Evolutionary conservation across 2,329 filamentous ascomycete species (phyloP).

Genomic region (Chaetomium sp.): DNA sequence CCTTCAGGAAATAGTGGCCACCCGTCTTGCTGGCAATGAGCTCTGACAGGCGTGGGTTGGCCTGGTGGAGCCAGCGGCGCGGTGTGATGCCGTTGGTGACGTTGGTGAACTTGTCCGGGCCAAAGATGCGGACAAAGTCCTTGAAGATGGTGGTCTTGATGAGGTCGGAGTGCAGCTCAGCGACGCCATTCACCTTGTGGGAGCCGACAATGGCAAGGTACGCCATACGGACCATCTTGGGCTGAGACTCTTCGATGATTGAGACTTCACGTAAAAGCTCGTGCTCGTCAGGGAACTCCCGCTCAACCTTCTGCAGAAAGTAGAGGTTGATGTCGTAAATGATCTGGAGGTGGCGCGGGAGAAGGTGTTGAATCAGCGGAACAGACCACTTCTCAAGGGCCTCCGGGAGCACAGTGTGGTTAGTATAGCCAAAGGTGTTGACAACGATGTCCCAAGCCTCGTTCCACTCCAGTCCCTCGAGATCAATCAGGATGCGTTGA

Average conservation of each 20-base stretch:
- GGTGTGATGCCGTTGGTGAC: constrained; percentile 98
- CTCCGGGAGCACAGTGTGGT: constrained; percentile 95
- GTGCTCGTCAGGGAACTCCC: constrained; percentile 79
- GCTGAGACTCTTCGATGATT: constrained; percentile 93
- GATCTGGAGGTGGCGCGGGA: constrained; percentile 91
- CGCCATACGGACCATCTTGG: constrained; percentile 98
- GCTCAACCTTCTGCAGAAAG: constrained; percentile 88
- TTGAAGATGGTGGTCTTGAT: constrained; percentile 99
- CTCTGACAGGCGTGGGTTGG: constrained; percentile 86
- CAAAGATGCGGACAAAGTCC: constrained; percentile 93
- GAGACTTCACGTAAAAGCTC: constrained; percentile 84
- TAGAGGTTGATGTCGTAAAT: constrained; percentile 97
- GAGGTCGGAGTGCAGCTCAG: constrained; percentile 92
- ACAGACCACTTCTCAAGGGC: constrained; percentile 98
- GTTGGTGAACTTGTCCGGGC: constrained; percentile 95
- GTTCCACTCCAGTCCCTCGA: constrained; percentile 90
- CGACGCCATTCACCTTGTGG: constrained; percentile 98
- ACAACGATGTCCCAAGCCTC: constrained; percentile 79
- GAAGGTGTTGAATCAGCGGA: constrained; percentile 80
- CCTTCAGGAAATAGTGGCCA: constrained; percentile 78
- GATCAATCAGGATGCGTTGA: constrained; percentile 83
- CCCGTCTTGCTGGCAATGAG: constrained; percentile 87
- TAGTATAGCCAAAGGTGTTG: constrained; percentile 87
- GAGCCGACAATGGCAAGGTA: constrained; percentile 91
- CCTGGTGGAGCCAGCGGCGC: constrained; percentile 92